Conservation (phyloP, 2,329 filamentous ascomycete species). For the Penicillium oxalicum region DNA sequence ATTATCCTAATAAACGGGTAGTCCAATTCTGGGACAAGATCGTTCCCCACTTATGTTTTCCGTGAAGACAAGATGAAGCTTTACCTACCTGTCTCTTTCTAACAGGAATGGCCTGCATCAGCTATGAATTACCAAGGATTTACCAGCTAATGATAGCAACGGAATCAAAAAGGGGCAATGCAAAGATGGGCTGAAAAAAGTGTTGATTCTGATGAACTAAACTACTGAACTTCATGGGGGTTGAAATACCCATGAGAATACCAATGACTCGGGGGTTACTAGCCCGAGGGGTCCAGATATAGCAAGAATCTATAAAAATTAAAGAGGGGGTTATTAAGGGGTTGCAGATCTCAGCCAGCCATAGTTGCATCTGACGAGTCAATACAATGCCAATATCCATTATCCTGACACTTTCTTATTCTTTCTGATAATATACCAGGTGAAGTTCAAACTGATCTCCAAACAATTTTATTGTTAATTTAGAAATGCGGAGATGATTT, state of each 20-base stretch:
- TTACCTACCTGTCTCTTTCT: no score
- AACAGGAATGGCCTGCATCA: background rate
- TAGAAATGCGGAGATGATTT: no score
- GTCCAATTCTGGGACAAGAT: no score
- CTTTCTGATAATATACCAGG: no score
- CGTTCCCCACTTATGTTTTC: no score
- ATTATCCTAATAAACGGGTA: no score
- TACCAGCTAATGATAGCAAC: constrained; percentile 2
- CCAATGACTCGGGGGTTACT: constrained; percentile 4
- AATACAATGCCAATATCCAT: background rate
- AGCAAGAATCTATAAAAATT: constrained; percentile 1
- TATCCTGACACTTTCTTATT: background rate
- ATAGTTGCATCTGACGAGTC: constrained; percentile 3
- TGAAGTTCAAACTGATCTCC: no score
- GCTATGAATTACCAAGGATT: background rate
- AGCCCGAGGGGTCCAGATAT: constrained; percentile 1
- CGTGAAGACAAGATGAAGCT: no score
- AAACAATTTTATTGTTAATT: no score
- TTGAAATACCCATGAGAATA: constrained; percentile 2
- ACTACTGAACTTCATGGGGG: constrained; percentile 1
- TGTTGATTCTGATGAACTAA: constrained; percentile 2
- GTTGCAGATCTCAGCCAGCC: constrained; percentile 2
- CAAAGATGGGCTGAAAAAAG: constrained; percentile 1
- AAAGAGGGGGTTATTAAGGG: constrained; percentile 1
- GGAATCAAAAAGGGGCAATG: constrained; percentile 1